phyloP scores from a whole-genome alignment of 1,284 basidiomycete species.

The Cutaneotrichosporon spelunceum region DNA sequence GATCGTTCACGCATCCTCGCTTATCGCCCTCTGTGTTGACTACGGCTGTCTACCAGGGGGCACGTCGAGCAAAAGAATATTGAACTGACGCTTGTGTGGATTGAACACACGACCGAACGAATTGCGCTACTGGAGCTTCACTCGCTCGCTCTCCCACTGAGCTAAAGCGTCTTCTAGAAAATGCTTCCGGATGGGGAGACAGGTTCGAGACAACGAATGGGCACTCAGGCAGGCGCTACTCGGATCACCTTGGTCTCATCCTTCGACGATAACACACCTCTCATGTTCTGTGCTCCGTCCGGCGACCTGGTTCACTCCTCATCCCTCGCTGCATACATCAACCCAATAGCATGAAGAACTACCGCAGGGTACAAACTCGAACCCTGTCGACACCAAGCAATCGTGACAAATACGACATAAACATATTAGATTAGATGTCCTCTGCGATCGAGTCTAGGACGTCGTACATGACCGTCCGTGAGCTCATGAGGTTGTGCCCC shows the following conservation, averaged over 20 bases:
- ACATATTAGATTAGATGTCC: conserved; percentile 30
- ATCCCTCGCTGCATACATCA: background rate
- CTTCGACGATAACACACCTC: background rate
- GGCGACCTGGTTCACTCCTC: background rate
- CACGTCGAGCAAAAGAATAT: background rate
- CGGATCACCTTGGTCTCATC: no score
- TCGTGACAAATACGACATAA: background rate
- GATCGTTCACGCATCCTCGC: no score
- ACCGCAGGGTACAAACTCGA: background rate
- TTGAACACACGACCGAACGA: conserved; percentile 9
- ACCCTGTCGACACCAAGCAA: background rate
- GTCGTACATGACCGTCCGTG: conserved; percentile 78
- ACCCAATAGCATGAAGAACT: conserved; percentile 2
- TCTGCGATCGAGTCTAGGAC: conserved; percentile 64
- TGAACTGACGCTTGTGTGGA: conserved; percentile 5
- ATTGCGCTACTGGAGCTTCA: conserved; percentile 1
- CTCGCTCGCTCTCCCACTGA: conserved; percentile 10
- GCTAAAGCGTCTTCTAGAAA: conserved; percentile 3
- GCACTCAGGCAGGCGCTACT: no score
- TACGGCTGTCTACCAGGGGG: no score
- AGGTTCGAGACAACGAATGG: background rate
- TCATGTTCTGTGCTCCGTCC: background rate
- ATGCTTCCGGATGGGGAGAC: background rate
- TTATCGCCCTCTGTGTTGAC: no score
- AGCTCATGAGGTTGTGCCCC: conserved; percentile 90